Conservation (phyloP, 495 filamentous ascomycete genomes). For the Lasiosphaeris hirsuta region DNA sequence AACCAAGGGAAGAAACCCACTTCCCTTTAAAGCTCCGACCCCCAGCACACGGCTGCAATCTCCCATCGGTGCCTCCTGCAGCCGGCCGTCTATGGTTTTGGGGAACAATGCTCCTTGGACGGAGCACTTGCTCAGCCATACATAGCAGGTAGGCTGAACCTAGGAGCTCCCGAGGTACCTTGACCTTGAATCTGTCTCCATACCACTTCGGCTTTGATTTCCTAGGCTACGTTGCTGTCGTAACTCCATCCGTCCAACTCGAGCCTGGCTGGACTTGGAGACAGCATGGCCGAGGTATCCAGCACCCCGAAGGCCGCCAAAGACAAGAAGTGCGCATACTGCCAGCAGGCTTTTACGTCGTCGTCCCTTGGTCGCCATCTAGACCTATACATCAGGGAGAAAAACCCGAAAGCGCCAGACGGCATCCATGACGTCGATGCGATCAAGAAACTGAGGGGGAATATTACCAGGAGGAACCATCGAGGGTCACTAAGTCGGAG, state of each 20-base stretch:
- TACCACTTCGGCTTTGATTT: background rate
- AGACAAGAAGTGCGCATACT: constrained; percentile 82
- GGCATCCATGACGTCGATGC: constrained; percentile 84
- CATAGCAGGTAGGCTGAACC: background rate
- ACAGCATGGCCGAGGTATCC: constrained; percentile 23
- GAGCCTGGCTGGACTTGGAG: background rate
- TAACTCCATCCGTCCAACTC: background rate
- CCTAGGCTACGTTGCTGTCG: too few relatives aligned
- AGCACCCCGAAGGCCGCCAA: constrained; percentile 50
- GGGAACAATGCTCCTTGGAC: constrained; percentile 14
- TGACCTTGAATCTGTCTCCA: background rate
- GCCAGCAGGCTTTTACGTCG: constrained; percentile 80
- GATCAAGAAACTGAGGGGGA: constrained; percentile 74
- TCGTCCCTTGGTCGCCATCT: constrained; percentile 90
- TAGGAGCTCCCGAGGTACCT: constrained; percentile 3
- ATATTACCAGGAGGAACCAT: constrained; percentile 79
- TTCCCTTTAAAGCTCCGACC: constrained; percentile 4
- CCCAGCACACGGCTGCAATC: background rate
- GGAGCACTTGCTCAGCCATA: constrained; percentile 17
- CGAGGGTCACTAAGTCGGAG: constrained; percentile 56
- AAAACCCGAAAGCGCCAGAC: constrained; percentile 78
- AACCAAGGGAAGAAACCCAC: constrained; percentile 4
- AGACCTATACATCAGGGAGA: constrained; percentile 83
- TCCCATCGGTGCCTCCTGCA: background rate
- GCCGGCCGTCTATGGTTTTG: constrained; percentile 10